These are phyloP conservation scores for Diaporthe australafricana DNA, from an alignment of 2,329 filamentous ascomycete species.

Conservation along the genomic window DNA sequence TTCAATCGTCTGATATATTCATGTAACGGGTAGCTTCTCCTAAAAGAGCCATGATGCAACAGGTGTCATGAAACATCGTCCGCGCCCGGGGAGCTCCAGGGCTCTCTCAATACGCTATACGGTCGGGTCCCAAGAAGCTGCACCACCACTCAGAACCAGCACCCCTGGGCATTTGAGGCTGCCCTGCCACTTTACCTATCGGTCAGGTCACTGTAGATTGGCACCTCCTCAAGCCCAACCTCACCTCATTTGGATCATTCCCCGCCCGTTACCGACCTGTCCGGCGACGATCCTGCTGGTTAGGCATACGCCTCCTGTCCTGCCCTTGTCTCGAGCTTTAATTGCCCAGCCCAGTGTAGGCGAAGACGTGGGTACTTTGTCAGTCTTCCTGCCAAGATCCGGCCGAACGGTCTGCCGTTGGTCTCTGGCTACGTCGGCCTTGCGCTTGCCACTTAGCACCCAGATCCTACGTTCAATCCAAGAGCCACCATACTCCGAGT, in stretches of 20 bases:
- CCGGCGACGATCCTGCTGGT: constrained; percentile 4
- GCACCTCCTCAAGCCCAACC: constrained; percentile 23
- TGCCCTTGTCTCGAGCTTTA: constrained; percentile 22
- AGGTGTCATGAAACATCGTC: constrained; percentile 26
- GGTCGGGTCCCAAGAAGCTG: neutral
- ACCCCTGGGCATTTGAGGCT: constrained; percentile 5
- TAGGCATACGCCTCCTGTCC: constrained; percentile 11
- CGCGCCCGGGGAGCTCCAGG: constrained; percentile 18
- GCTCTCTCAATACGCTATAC: constrained; percentile 9
- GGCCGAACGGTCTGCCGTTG: constrained; percentile 16
- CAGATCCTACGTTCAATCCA: constrained; percentile 26
- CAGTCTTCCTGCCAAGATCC: constrained; percentile 14
- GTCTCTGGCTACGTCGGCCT: constrained; percentile 25
- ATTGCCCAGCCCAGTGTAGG: neutral
- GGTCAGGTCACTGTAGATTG: constrained; percentile 2
- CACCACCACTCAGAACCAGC: neutral
- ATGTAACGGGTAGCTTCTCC: constrained; percentile 19
- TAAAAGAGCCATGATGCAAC: constrained; percentile 28
- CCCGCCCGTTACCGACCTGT: constrained; percentile 26
- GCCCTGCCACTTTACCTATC: neutral
- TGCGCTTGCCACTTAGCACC: constrained; percentile 29
- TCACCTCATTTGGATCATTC: constrained; percentile 16
- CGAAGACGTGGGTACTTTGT: constrained; percentile 18
- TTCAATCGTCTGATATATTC: constrained; percentile 25
- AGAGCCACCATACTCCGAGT: constrained; percentile 18